Percentiles rank a stretch among this genome's conserved stretches.
phyloP scores from a whole-genome alignment of 2,329 filamentous ascomycete genomes.

The Colletotrichum incanum region DNA sequence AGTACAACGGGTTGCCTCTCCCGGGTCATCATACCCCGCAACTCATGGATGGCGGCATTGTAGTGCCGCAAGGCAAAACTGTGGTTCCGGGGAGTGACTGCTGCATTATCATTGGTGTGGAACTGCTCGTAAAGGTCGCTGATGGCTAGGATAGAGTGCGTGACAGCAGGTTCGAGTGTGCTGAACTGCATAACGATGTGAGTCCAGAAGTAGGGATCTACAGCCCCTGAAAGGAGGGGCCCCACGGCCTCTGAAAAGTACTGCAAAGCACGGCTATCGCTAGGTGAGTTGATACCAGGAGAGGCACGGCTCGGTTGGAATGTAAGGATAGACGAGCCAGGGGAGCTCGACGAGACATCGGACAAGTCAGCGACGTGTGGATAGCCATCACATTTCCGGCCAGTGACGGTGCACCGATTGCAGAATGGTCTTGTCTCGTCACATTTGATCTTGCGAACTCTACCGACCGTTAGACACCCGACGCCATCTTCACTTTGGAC shows the following conservation, averaged over 20 bases:
- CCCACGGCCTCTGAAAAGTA: conserved; percentile 54
- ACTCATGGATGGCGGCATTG: conserved; percentile 62
- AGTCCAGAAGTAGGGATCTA: conserved; percentile 62
- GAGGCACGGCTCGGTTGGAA: conserved; percentile 31
- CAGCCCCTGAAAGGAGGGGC: conserved; percentile 56
- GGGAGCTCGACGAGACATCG: conserved; percentile 32
- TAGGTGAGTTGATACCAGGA: conserved; percentile 36
- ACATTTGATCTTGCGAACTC: conserved; percentile 71
- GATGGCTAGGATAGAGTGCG: conserved; percentile 66
- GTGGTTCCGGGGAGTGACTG: conserved; percentile 26
- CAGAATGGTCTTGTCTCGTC: conserved; percentile 70
- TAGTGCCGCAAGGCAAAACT: conserved; percentile 63
- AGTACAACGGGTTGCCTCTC: conserved; percentile 51
- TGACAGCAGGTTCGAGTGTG: conserved; percentile 61
- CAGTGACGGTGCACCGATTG: conserved; percentile 67
- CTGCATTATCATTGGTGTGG: conserved; percentile 20
- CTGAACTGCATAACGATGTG: conserved; percentile 63
- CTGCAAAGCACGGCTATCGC: conserved; percentile 49
- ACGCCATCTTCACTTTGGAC: not conserved
- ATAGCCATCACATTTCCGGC: conserved; percentile 73
- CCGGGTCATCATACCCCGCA: conserved; percentile 55
- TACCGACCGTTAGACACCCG: conserved; percentile 46
- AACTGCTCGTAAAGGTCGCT: conserved; percentile 61
- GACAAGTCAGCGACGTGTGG: conserved; percentile 44
- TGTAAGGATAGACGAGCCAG: conserved; percentile 40